phyloP scores from a whole-genome alignment of 106 monocot species.

The Vanilla planifolia region DNA sequence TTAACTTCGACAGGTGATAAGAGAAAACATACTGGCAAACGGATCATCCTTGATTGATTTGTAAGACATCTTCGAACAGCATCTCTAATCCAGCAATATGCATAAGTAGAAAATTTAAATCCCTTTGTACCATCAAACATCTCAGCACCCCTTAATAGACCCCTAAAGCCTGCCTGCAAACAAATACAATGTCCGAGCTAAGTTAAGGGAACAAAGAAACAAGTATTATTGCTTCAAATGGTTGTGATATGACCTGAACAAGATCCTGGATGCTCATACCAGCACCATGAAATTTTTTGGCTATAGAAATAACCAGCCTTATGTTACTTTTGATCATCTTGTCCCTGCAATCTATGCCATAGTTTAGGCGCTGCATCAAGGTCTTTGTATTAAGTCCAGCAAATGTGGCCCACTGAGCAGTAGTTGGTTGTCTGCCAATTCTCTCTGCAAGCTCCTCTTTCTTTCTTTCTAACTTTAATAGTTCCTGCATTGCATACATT shows the following conservation, averaged over 20 bases:
- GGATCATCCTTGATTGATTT: conserved; percentile 85
- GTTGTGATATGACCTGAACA: conserved; percentile 63
- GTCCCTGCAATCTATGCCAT: conserved; percentile 73
- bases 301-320: conserved; percentile 96
- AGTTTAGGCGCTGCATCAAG: conserved; percentile 50
- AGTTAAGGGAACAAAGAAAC: background rate
- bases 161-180: conserved; percentile 85
- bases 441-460: conserved; percentile 54
- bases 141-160: conserved; percentile 81
- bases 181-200: conserved; percentile 7
- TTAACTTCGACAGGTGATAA: too few relatives aligned
- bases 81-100: conserved; percentile 99
- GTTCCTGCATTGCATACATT: conserved; percentile 26
- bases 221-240: background rate
- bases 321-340: conserved; percentile 96
- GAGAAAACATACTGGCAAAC: conserved; percentile 63
- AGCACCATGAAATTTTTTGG: conserved; percentile 76
- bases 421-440: conserved; percentile 66
- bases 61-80: conserved; percentile 85
- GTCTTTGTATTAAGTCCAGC: conserved; percentile 63
- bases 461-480: conserved; percentile 63
- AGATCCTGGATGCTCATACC: conserved; percentile 92
- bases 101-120: conserved; percentile 96
- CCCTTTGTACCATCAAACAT: conserved; percentile 99
- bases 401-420: conserved; percentile 81